Base-by-base conservation (phyloP, 257 asterid species). In the Voacanga thouarsii region DNA sequence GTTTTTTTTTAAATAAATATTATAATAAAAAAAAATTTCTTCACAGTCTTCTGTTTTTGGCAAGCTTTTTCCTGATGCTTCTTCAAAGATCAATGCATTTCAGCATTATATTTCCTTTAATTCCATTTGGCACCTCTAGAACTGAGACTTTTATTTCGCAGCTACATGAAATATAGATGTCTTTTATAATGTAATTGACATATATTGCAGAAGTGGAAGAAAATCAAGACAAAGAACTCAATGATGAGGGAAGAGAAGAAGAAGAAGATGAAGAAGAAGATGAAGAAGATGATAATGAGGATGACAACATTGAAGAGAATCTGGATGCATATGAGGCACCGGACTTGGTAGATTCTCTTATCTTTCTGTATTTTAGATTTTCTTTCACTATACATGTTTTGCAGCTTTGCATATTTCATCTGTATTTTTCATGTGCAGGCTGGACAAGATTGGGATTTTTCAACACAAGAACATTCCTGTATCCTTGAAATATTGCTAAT, bases 271-370 rank as follows among this genome's bases (percentile, higher is more conserved):
- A 79, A 53, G 81, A 79, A 44, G 94, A 90, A 43, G 90, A 85
- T 23, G 89, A 84, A 72, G 97, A 88, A 72, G 91, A 88, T 77
- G 94, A 91, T 75, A 14, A 75, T 72, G 97, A 92, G 71, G 92
- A 92, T 85, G 96, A 89, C 82, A 83, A 83, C 80, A 80, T 84
- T 84, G 97, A 83, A 74, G 96, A 87, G 75, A 92, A 85, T 47
- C 70, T 79, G 78, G 91, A 90, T 77, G 90, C 86, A 83, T 89
- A 86, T 57, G 96, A 90, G 79, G 84, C 69, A 24, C 81, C 81
- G 24, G 91, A 91, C 81, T 75, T 77, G 80, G 97, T 90, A 76
- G n/a, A 51, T 39, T 2, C 63, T 63, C 71, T 16, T 45, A 33
- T 64, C 14, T 47, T 67, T 50, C 64, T 71, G 39, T 61, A 69